Conservation (phyloP, 2,329 filamentous ascomycete species). For the Metarhizium album region DNA sequence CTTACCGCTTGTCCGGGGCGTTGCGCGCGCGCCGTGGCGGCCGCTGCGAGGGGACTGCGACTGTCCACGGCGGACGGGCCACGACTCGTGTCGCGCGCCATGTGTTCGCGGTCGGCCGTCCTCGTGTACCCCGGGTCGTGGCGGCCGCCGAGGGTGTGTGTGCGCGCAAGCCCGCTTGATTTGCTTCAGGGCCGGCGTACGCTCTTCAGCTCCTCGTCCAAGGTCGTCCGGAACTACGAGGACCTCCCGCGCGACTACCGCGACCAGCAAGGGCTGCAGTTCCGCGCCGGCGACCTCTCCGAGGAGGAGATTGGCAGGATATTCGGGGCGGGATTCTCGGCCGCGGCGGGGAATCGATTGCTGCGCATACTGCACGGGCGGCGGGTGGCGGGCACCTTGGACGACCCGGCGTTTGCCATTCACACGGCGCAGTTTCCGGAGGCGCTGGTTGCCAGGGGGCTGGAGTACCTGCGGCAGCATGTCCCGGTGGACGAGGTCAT, state of each 20-base stretch:
- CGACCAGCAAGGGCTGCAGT: constrained; percentile 44
- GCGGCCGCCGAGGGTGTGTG: constrained; percentile 1
- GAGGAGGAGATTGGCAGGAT: constrained; percentile 34
- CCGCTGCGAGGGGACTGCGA: not conserved
- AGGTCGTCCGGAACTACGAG: constrained; percentile 41
- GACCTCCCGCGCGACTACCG: constrained; percentile 47
- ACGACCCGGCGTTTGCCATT: constrained; percentile 41
- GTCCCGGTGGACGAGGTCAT: constrained; percentile 48
- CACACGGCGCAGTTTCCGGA: constrained; percentile 36
- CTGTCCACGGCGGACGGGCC: not conserved
- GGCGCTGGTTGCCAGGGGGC: constrained; percentile 32
- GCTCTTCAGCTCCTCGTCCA: constrained; percentile 24
- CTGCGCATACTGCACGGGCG: constrained; percentile 51
- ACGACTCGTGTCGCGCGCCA: constrained; percentile 10
- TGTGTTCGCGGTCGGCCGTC: not conserved
- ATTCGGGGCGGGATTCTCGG: constrained; percentile 38
- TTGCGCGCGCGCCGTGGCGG: constrained; percentile 14
- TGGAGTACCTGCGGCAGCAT: constrained; percentile 44
- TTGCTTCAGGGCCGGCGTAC: constrained; percentile 16
- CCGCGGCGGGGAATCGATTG: constrained; percentile 38
- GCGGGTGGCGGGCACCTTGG: constrained; percentile 51
- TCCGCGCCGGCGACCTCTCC: constrained; percentile 38
- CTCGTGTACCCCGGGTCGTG: not conserved
- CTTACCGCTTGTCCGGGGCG: constrained; percentile 15
- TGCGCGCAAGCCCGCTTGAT: not conserved